Percentiles rank a stretch among this genome's conserved stretches.
These are phyloP conservation scores for Picocystis sp. DNA, from an alignment of 163 green algal species.

Conservation along the genomic window DNA sequence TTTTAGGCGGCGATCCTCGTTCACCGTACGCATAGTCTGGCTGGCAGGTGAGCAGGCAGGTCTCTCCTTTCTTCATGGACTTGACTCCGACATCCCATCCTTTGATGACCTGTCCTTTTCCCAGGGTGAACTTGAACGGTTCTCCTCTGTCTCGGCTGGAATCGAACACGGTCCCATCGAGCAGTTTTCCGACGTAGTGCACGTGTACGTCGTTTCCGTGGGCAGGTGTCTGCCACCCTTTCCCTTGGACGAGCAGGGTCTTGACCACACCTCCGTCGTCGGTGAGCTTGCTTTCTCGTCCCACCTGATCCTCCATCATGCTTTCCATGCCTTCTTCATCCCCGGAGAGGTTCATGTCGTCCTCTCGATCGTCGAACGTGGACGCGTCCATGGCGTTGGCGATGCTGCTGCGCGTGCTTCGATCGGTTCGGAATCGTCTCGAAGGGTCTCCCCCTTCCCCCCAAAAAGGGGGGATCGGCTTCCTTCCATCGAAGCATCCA, in stretches of 20 bases:
- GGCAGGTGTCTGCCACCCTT: conserved; percentile 51
- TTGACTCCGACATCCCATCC: conserved; percentile 74
- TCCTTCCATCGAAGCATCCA: too few relatives aligned
- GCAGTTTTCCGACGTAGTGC: conserved; percentile 74
- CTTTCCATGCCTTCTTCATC: too few relatives aligned
- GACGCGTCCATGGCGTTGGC: too few relatives aligned
- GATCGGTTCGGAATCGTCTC: too few relatives aligned
- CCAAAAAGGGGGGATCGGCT: too few relatives aligned
- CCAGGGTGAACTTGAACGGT: conserved; percentile 70
- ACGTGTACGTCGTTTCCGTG: conserved; percentile 24
- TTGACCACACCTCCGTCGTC: conserved; percentile 62
- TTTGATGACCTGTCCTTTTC: conserved; percentile 73
- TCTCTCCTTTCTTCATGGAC: conserved; percentile 78
- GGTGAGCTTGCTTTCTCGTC: too few relatives aligned
- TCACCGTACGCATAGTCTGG: conserved; percentile 71
- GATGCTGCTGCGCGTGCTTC: too few relatives aligned
- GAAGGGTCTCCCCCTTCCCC: too few relatives aligned
- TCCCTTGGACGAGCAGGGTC: conserved; percentile 45
- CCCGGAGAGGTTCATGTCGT: too few relatives aligned
- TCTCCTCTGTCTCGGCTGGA: conserved; percentile 46
- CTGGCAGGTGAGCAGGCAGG: conserved; percentile 36
- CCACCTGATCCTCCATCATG: too few relatives aligned
- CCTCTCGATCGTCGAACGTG: too few relatives aligned
- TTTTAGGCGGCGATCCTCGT: conserved; percentile 55
- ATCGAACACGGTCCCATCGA: conserved; percentile 73